Evolutionary conservation across 306 rosid genomes (phyloP), one percentile per base, ranked within the genome.

Genomic region (Ochetophila trinervis): DNA sequence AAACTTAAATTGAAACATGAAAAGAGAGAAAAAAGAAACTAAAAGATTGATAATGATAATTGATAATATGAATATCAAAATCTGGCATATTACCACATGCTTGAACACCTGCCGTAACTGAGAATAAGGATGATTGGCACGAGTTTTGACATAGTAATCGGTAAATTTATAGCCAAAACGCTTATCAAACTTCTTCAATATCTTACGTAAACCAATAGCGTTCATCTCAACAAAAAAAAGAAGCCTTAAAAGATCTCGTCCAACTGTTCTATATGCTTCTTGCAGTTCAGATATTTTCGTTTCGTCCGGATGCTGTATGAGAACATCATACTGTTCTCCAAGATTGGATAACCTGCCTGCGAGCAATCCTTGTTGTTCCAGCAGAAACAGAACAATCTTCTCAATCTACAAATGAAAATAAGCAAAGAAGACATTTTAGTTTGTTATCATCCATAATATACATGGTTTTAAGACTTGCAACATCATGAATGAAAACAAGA

Each of bases 121-220:
- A 44, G 98, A 91, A 74, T 87, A 85, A 47, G 98, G 98, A 79
- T 91, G 98, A 75, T 87, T 89, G 27, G 98, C 88, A 11, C 95
- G 92, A 53, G 96, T 91, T 82, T 84, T 85, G 76, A 91, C 95
- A 65, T 91, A 88, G 74, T 88, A 87, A 79, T 91, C 86, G 0
- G 96, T 84, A 78, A 91, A 89, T 62, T 80, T 79, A 68, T 83
- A 87, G 74, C 98, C 90, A 71, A 85, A 82, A 16, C 96, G 90
- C 71, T 91, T 91, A 57, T 89, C 98, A 66, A 87, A 91, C 77
- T 91, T 91, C 81, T 91, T 91, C 82, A 91, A 68, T 62, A 91
- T 91, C 86, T 91, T 91, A 9, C 95, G 91, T 79, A 91, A 69
- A 65, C 96, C 96, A 60, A 85, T 48, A 40, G 95, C 98, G 69